Percentiles rank a stretch among this genome's conserved stretches.
Conservation (phyloP, 2,329 filamentous ascomycete species). For the Colletotrichum caudatum region DNA sequence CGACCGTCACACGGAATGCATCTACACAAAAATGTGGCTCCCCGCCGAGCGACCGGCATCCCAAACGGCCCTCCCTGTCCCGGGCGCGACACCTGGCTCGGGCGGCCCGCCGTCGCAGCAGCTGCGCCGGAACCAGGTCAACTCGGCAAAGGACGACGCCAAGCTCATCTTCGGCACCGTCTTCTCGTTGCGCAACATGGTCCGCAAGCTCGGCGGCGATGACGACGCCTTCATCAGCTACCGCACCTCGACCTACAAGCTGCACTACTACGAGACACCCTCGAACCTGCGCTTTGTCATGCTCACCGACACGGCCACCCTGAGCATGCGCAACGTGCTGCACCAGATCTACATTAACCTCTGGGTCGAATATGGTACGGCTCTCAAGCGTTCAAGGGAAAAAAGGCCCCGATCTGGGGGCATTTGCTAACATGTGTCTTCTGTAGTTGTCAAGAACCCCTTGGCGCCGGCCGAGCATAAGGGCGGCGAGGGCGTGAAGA, state of each 20-base stretch:
- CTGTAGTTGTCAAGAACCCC: slow-evolving; percentile 76
- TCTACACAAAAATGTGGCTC: slow-evolving; percentile 92
- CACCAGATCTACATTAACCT: slow-evolving; percentile 99
- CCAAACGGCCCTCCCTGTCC: slow-evolving; percentile 58
- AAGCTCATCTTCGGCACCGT: slow-evolving; percentile 98
- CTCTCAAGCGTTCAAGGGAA: slow-evolving; percentile 33
- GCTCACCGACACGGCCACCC: slow-evolving; percentile 89
- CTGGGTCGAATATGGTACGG: slow-evolving; percentile 91
- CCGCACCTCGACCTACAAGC: slow-evolving; percentile 94
- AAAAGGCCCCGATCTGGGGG: neutral
- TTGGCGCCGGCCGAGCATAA: slow-evolving; percentile 76
- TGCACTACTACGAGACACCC: slow-evolving; percentile 99
- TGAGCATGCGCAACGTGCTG: slow-evolving; percentile 92
- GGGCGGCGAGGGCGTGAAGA: slow-evolving; percentile 75
- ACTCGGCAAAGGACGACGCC: slow-evolving; percentile 78
- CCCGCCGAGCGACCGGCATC: slow-evolving; percentile 55
- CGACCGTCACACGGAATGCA: slow-evolving; percentile 97
- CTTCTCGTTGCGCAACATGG: slow-evolving; percentile 97
- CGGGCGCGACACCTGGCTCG: slow-evolving; percentile 39
- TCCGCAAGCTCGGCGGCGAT: slow-evolving; percentile 90
- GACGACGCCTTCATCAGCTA: slow-evolving; percentile 97
- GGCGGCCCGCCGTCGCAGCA: slow-evolving; percentile 35
- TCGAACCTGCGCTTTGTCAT: slow-evolving; percentile 97
- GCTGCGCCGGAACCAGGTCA: slow-evolving; percentile 20
- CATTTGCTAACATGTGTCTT: slow-evolving; percentile 39